Evolutionary conservation across 768 basidiomycete genomes (phyloP).

Genomic region (Vararia minispora): DNA sequence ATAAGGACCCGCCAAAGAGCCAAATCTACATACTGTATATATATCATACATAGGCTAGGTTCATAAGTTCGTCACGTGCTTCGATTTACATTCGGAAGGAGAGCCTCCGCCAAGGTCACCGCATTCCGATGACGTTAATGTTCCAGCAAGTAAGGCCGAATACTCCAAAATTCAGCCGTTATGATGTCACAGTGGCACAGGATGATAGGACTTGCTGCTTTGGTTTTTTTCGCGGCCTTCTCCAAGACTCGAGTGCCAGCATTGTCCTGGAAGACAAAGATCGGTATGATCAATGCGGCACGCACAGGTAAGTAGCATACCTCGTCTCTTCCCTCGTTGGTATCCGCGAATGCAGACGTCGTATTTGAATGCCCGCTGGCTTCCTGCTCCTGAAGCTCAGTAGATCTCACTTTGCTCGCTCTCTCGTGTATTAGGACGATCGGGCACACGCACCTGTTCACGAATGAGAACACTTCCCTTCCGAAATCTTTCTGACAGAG

Average conservation of each 20-base stretch:
- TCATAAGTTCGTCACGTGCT: too few relatives aligned
- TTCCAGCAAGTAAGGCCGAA: constrained; percentile 41
- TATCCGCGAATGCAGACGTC: too few relatives aligned
- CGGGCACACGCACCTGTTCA: constrained; percentile 32
- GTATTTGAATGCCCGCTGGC: constrained; percentile 1
- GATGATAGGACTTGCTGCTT: constrained; percentile 33
- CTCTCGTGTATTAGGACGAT: neutral
- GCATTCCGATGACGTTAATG: constrained; percentile 17
- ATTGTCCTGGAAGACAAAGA: too few relatives aligned
- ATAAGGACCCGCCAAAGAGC: too few relatives aligned
- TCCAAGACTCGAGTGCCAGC: constrained; percentile 1
- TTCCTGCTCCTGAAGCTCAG: neutral
- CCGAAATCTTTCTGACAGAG: constrained; percentile 54
- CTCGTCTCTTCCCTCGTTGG: too few relatives aligned
- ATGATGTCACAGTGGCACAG: constrained; percentile 81
- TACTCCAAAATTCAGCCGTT: constrained; percentile 67
- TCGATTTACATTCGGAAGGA: too few relatives aligned
- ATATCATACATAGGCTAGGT: too few relatives aligned
- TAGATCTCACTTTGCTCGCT: neutral
- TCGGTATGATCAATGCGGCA: constrained; percentile 13
- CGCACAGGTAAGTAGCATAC: too few relatives aligned
- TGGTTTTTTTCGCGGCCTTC: constrained; percentile 22
- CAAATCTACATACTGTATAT: too few relatives aligned
- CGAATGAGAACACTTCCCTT: constrained; percentile 83
- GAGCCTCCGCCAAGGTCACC: too few relatives aligned